Evolutionary conservation across 805 yeast genomes (phyloP).

Genomic region (Wickerhamomyces alni): DNA sequence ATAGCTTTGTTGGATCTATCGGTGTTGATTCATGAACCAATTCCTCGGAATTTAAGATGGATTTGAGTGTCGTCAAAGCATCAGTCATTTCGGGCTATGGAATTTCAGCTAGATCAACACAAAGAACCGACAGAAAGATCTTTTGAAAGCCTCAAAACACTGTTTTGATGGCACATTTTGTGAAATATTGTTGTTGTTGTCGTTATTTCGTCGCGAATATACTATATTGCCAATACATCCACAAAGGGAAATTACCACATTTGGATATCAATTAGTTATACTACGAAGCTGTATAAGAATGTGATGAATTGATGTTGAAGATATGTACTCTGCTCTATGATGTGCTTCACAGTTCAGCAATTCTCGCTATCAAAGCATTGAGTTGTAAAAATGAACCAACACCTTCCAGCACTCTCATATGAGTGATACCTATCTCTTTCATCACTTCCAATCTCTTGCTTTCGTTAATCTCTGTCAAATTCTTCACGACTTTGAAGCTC

Average conservation of each 20-base stretch:
- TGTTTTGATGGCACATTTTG: too few relatives aligned
- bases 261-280: too few relatives aligned
- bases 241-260: background rate
- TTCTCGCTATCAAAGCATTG: constrained; percentile 71
- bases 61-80: background rate
- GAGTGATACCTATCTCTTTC: constrained; percentile 83
- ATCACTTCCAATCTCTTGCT: constrained; percentile 66
- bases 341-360: constrained; percentile 15
- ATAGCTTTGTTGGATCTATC: background rate
- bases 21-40: background rate
- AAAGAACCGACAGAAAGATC: too few relatives aligned
- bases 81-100: constrained; percentile 1
- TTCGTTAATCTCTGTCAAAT: constrained; percentile 64
- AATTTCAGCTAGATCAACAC: too few relatives aligned
- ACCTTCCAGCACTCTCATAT: constrained; percentile 91
- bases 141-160: too few relatives aligned
- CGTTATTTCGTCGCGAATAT: too few relatives aligned
- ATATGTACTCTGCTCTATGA: too few relatives aligned
- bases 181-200: too few relatives aligned
- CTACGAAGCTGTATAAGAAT: too few relatives aligned
- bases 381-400: constrained; percentile 83
- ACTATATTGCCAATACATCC: background rate
- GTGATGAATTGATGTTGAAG: background rate
- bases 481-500: constrained; percentile 81
- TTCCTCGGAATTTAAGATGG: background rate